Conservation (phyloP, 177 flowering plant genomes). For the Telopea speciosissima region DNA sequence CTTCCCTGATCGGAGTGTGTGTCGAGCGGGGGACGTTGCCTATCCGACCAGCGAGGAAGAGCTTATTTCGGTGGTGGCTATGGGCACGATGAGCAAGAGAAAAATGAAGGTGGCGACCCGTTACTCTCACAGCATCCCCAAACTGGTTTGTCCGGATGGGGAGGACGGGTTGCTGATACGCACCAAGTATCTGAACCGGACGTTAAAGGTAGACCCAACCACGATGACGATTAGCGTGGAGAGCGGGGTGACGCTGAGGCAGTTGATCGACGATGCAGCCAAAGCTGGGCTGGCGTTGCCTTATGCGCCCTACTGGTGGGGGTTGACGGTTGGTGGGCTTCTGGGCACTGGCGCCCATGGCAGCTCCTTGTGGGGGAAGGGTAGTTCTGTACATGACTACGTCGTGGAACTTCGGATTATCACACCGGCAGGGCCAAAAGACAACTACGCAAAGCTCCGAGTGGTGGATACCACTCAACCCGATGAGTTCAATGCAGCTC, state of each 20-base stretch:
- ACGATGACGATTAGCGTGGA: constrained; percentile 54
- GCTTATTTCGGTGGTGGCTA: constrained; percentile 45
- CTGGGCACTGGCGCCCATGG: constrained; percentile 82
- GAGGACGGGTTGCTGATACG: constrained; percentile 57
- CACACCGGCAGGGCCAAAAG: constrained; percentile 36
- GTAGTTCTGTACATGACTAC: constrained; percentile 69
- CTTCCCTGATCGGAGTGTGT: constrained; percentile 63
- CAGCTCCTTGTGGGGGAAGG: constrained; percentile 61
- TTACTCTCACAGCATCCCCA: constrained; percentile 67
- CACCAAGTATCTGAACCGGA: constrained; percentile 48
- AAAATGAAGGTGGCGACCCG: constrained; percentile 67
- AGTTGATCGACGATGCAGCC: constrained; percentile 55
- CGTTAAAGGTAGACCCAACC: constrained; percentile 22
- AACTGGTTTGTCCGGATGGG: constrained; percentile 63
- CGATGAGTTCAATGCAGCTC: constrained; percentile 52
- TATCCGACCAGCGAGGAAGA: constrained; percentile 63
- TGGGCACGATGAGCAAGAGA: constrained; percentile 33
- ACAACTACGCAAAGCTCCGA: constrained; percentile 49
- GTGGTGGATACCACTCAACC: constrained; percentile 20
- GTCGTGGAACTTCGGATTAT: constrained; percentile 48
- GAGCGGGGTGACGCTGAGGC: constrained; percentile 58
- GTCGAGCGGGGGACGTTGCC: constrained; percentile 43
- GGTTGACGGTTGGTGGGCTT: constrained; percentile 71
- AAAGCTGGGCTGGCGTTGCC: constrained; percentile 63
- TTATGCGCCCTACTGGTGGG: constrained; percentile 88